A percentile compares a stretch with the other conserved stretches of the same genome.
Conservation (phyloP, 1,284 basidiomycete genomes). For the Ganoderma lingzhi region DNA sequence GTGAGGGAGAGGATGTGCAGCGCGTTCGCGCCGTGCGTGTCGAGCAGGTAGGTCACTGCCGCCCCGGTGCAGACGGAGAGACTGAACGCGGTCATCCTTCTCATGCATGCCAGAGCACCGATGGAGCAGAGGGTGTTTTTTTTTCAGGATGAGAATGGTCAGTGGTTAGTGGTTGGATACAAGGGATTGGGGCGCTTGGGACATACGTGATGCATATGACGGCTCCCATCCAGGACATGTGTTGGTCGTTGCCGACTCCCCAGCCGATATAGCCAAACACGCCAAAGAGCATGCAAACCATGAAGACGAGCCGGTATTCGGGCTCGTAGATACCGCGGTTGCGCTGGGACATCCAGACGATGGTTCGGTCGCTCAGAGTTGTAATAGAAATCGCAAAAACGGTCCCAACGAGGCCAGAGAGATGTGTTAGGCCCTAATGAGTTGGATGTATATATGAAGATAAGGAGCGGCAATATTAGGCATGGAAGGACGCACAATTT, state of each 20-base stretch:
- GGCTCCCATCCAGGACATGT: slow-evolving; percentile 54
- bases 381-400: slow-evolving; percentile 48
- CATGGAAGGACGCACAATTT: slow-evolving; percentile 33
- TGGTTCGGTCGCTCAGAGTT: slow-evolving; percentile 49
- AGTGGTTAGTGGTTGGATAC: neutral
- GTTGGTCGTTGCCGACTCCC: slow-evolving; percentile 51
- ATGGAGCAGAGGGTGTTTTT: too few species aligned
- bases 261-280: slow-evolving; percentile 55
- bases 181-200: neutral
- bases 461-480: neutral
- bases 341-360: slow-evolving; percentile 49
- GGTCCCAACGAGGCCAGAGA: slow-evolving; percentile 52
- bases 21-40: slow-evolving; percentile 50
- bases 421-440: slow-evolving; percentile 47
- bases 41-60: slow-evolving; percentile 52
- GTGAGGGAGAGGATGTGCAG: slow-evolving; percentile 51
- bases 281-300: slow-evolving; percentile 51
- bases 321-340: slow-evolving; percentile 57
- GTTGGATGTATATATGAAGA: neutral
- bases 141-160: too few species aligned
- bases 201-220: slow-evolving; percentile 51
- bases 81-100: slow-evolving; percentile 46
- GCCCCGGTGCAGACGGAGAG: slow-evolving; percentile 50
- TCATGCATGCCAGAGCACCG: too few species aligned
- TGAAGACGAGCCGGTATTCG: slow-evolving; percentile 53